Percentiles rank a stretch among this genome's conserved stretches.
Evolutionary conservation across 1,284 basidiomycete genomes (phyloP).

Genomic region (Fomitopsis palustris): DNA sequence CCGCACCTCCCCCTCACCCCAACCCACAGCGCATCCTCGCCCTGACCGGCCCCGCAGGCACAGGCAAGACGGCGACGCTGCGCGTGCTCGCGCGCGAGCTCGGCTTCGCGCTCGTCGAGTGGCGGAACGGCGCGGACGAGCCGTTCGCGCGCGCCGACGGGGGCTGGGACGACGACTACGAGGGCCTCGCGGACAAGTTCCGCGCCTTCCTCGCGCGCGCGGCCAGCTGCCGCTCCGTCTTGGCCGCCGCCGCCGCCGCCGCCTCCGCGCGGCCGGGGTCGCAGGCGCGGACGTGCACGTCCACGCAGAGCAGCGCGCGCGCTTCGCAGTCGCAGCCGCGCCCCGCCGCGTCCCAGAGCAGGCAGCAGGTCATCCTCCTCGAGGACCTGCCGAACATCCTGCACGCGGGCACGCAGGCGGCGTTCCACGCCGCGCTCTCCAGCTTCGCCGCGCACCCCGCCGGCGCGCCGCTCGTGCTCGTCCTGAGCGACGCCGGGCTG

Average conservation of each 20-base stretch:
- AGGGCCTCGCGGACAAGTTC: constrained; percentile 72
- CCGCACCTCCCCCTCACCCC: background rate
- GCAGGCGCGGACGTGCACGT: no score
- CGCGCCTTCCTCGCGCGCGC: constrained; percentile 77
- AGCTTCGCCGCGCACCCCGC: constrained; percentile 43
- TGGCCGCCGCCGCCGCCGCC: constrained; percentile 25
- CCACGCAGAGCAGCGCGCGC: background rate
- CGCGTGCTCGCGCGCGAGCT: constrained; percentile 75
- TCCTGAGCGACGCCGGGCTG: constrained; percentile 81
- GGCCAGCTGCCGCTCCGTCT: constrained; percentile 58
- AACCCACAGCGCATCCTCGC: constrained; percentile 73
- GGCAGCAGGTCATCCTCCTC: constrained; percentile 70
- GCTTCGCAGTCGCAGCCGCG: background rate
- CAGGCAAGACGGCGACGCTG: constrained; percentile 87
- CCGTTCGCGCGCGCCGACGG: constrained; percentile 11
- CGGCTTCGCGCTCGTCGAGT: constrained; percentile 83
- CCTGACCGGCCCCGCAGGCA: constrained; percentile 87
- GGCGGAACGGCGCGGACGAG: constrained; percentile 66
- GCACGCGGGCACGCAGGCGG: constrained; percentile 66
- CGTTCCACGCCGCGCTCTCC: constrained; percentile 74
- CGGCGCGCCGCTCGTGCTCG: constrained; percentile 72
- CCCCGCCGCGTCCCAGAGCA: constrained; percentile 8
- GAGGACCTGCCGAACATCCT: constrained; percentile 93
- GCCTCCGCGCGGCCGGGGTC: constrained; percentile 2
- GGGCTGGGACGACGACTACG: constrained; percentile 34